Evolutionary conservation across 1,139 yeast genomes (phyloP), one percentile per base, ranked within the genome.

Genomic region (Yamadazyma diospyri): DNA sequence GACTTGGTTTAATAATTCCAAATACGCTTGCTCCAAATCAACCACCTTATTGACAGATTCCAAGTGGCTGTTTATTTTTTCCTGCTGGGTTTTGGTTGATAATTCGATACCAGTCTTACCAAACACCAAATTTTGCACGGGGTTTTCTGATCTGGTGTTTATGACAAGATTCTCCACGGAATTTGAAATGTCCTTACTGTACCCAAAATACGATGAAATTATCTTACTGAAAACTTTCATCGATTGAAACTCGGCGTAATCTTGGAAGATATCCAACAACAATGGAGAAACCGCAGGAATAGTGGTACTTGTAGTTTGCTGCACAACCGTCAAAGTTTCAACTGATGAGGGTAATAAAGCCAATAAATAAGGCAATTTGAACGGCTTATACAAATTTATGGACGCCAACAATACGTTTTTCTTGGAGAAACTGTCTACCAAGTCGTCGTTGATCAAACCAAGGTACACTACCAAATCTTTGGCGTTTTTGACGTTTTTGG

Each of bases 21-120:
- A 60, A 61, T 89, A 89, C 15, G 94, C 88, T 36, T 78, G 76
- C 58, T 89, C 97, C 38, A 84, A 69, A 20, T 67, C 61, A 45
- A 58, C 56, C 19, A 72, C 81, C 23, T 66, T 69, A 16, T 58
- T 59, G 29, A 65, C 61, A 16, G 78, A 76, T 27, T 48, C 46
- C 9, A 43, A 30, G 25, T 50, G 47, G 12, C 56, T 53, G 34
- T 55, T 42, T 35, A 53, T 24, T 48, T 50, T 49, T 33, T 51
- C 42, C 33, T 55, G 53, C 25, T 58, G 52, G 10, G 56, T 43
- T 36, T 56, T 58, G 27, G 66, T 57, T n/a, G 63, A 37, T 29
- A 60, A 44, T 35, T 55, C 59, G 18, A 57, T 45, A 33, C 48
- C 45, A 7, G 33, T 33, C 35, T 62, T 65, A 38, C 95, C 95